These are phyloP conservation scores for Eugenia klotzschiana DNA, from an alignment of 441 rosid genomes.

Conservation along the genomic window DNA sequence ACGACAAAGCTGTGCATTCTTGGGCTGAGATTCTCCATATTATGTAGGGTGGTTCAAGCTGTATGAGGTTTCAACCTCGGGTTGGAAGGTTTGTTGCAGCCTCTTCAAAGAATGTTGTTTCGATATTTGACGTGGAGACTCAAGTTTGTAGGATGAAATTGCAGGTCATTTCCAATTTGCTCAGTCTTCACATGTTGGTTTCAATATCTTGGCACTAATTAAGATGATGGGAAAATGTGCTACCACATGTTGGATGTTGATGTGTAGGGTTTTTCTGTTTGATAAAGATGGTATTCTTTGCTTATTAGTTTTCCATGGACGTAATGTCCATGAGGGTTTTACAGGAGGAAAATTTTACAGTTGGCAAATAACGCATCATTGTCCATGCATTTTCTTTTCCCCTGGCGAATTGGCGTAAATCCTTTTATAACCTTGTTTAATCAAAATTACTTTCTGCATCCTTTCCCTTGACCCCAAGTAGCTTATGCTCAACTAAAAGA, in stretches of 20 bases:
- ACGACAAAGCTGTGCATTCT: not conserved
- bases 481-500: not conserved
- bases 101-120: conserved; percentile 66
- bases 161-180: conserved; percentile 32
- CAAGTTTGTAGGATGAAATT: conserved; percentile 62
- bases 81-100: conserved; percentile 85
- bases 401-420: not conserved
- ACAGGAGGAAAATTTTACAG: not conserved
- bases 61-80: conserved; percentile 82
- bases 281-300: not conserved
- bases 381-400: not conserved
- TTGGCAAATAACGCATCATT: not conserved
- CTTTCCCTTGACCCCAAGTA: not conserved
- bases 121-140: conserved; percentile 74
- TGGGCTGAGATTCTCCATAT: not conserved
- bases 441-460: not conserved
- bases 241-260: not conserved
- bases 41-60: conserved; percentile 65
- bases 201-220: not conserved
- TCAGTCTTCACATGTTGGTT: not conserved
- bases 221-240: not conserved
- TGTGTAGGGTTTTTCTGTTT: not conserved
- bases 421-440: not conserved
- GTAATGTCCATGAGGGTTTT: not conserved
- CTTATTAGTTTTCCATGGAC: not conserved